Conservation (phyloP, 306 rosid genomes). For the Pueraria montana region DNA sequence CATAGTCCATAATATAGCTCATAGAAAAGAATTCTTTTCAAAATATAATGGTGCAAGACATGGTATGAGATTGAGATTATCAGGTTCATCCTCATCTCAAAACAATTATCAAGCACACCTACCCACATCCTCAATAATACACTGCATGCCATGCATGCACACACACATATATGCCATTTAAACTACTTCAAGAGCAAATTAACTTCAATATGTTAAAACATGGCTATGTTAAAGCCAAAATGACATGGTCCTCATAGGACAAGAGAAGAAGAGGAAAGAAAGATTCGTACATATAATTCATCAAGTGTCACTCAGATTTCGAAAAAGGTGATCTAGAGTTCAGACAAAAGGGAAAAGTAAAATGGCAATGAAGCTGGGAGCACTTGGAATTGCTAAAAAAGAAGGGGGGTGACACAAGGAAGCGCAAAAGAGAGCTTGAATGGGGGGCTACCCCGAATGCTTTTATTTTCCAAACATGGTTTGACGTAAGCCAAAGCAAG, state of each 20-base stretch:
- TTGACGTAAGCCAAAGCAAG: neutral
- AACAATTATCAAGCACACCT: constrained; percentile 26
- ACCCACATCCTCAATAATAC: constrained; percentile 38
- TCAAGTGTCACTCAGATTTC: constrained; percentile 2
- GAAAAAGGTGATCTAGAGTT: neutral
- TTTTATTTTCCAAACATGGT: constrained; percentile 4
- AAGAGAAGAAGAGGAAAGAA: constrained; percentile 9
- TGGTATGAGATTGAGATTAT: neutral
- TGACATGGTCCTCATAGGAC: neutral
- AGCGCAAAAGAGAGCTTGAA: constrained; percentile 27
- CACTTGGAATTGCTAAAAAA: constrained; percentile 5
- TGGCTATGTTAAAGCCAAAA: neutral
- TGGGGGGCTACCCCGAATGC: neutral
- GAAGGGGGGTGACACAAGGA: constrained; percentile 1
- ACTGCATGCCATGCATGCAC: neutral
- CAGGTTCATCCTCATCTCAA: neutral
- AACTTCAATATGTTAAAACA: neutral
- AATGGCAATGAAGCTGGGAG: neutral
- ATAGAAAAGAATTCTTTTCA: neutral
- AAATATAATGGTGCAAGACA: constrained; percentile 14
- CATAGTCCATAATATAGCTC: neutral
- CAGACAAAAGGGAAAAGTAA: neutral
- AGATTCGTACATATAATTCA: constrained; percentile 33
- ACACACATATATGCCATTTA: neutral
- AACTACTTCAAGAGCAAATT: constrained; percentile 10